A percentile compares a stretch with the other conserved stretches of the same genome.
Conservation (phyloP, 257 asterid species). For the Galeopsis tetrahit region DNA sequence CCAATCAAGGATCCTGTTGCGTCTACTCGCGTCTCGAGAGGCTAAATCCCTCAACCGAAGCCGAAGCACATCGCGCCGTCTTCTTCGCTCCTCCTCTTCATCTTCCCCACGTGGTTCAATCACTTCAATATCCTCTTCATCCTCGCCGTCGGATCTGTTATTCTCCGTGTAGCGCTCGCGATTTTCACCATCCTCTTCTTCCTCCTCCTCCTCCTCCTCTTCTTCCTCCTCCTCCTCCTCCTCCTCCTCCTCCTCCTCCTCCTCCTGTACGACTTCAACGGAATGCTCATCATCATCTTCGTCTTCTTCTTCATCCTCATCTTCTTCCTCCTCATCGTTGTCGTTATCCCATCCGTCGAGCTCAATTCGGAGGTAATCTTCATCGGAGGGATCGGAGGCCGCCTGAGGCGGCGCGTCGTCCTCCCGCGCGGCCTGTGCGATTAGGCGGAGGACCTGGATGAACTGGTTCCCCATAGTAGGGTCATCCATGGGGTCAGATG, state of each 20-base stretch:
- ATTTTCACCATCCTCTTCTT: slow-evolving; percentile 40
- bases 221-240: too few species aligned
- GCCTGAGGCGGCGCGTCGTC: slow-evolving; percentile 64
- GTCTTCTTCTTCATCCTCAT: slow-evolving; percentile 41
- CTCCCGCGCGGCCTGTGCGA: slow-evolving; percentile 79
- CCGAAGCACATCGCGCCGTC: slow-evolving; percentile 60
- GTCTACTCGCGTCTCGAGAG: slow-evolving; percentile 60
- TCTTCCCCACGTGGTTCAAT: slow-evolving; percentile 47
- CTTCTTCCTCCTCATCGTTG: too few species aligned
- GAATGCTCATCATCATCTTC: slow-evolving; percentile 52
- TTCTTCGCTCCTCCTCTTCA: slow-evolving; percentile 56
- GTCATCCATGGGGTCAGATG: slow-evolving; percentile 50
- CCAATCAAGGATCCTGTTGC: slow-evolving; percentile 82
- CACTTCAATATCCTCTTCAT: slow-evolving; percentile 43
- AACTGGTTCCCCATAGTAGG: slow-evolving; percentile 60
- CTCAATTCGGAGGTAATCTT: slow-evolving; percentile 71
- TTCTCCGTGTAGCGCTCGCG: slow-evolving; percentile 35
- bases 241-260: slow-evolving; percentile 47
- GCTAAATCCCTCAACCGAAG: slow-evolving; percentile 73
- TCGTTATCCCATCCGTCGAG: slow-evolving; percentile 73
- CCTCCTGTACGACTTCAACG: slow-evolving; percentile 46
- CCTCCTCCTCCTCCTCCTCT: too few species aligned
- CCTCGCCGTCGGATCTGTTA: slow-evolving; percentile 52
- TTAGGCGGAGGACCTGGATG: slow-evolving; percentile 74
- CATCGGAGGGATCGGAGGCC: slow-evolving; percentile 63